These are phyloP conservation scores for Plasmopara viticola DNA, from an alignment of 352 stramenopile species.

Conservation along the genomic window DNA sequence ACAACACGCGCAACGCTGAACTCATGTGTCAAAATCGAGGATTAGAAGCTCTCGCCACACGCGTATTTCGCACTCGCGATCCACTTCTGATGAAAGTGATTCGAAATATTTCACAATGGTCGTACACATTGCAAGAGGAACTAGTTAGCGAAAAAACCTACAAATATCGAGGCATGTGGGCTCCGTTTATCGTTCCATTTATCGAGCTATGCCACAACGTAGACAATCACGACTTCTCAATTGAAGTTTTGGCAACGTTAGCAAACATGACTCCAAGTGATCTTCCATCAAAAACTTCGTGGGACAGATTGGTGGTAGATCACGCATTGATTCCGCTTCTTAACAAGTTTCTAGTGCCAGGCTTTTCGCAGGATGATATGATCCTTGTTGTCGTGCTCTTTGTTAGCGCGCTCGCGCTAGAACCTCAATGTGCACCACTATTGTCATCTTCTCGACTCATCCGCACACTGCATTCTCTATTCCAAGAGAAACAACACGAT, in stretches of 20 bases:
- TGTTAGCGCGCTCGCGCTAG: conserved; percentile 65
- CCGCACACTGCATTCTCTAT: conserved; percentile 69
- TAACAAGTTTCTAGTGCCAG: conserved; percentile 88
- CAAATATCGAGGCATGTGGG: conserved; percentile 91
- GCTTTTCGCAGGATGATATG: conserved; percentile 90
- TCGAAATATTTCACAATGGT: conserved; percentile 90
- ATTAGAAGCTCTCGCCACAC: conserved; percentile 84
- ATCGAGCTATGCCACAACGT: conserved; percentile 78
- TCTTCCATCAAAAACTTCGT: conserved; percentile 82
- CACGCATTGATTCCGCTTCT: conserved; percentile 84
- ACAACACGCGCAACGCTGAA: conserved; percentile 87
- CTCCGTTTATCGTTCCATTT: conserved; percentile 82
- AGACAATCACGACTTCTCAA: conserved; percentile 90
- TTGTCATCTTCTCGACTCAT: conserved; percentile 67
- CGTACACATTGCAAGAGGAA: conserved; percentile 86
- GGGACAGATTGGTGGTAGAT: conserved; percentile 86
- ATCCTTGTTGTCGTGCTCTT: conserved; percentile 89
- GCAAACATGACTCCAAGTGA: conserved; percentile 90
- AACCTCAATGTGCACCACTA: conserved; percentile 77
- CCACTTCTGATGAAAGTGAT: conserved; percentile 93
- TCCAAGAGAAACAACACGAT: conserved; percentile 85
- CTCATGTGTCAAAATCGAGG: conserved; percentile 87
- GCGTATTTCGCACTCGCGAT: conserved; percentile 85
- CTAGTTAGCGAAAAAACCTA: conserved; percentile 81
- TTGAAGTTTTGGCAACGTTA: conserved; percentile 91